A percentile compares a stretch with the other conserved stretches of the same genome.
These are phyloP conservation scores for Mycena alexandri DNA, from an alignment of 768 basidiomycete species.

Conservation along the genomic window DNA sequence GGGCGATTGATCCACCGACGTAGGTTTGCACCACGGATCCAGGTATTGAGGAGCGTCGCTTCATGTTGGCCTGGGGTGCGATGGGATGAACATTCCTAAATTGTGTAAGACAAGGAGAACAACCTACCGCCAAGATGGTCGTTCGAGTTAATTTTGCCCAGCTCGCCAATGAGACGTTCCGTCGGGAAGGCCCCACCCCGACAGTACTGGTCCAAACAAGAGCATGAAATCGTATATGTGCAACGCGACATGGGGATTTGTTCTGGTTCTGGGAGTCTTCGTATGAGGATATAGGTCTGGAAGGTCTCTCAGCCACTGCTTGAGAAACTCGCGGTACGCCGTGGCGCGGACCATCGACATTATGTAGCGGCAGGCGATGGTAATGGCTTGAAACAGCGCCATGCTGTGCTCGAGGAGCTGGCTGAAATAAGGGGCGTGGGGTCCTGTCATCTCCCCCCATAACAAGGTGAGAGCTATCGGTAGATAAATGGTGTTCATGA, in stretches of 20 bases:
- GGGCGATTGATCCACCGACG: slow-evolving; percentile 38
- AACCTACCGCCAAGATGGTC: slow-evolving; percentile 43
- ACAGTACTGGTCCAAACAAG: slow-evolving; percentile 49
- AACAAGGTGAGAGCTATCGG: slow-evolving; percentile 49
- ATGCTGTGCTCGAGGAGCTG: slow-evolving; percentile 44
- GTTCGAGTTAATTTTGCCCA: slow-evolving; percentile 51
- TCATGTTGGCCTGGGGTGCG: slow-evolving; percentile 25
- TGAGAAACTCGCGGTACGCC: slow-evolving; percentile 35
- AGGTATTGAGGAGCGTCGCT: slow-evolving; percentile 25
- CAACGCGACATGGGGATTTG: slow-evolving; percentile 21
- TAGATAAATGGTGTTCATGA: slow-evolving; percentile 45
- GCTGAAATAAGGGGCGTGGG: slow-evolving; percentile 4
- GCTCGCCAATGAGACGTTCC: slow-evolving; percentile 50
- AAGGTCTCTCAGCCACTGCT: slow-evolving; percentile 43
- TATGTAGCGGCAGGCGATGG: slow-evolving; percentile 33
- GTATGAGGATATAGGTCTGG: slow-evolving; percentile 42
- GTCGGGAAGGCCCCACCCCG: slow-evolving; percentile 57
- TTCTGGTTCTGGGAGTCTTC: slow-evolving; percentile 20
- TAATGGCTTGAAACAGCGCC: slow-evolving; percentile 44
- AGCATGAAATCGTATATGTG: too few species aligned
- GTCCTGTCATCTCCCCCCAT: slow-evolving; percentile 42
- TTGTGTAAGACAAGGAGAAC: background rate
- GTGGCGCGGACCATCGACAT: slow-evolving; percentile 26
- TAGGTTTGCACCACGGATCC: slow-evolving; percentile 30
- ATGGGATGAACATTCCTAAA: background rate